These are phyloP conservation scores for Wickerhamomyces alni DNA, from an alignment of 805 yeast species.

Conservation along the genomic window DNA sequence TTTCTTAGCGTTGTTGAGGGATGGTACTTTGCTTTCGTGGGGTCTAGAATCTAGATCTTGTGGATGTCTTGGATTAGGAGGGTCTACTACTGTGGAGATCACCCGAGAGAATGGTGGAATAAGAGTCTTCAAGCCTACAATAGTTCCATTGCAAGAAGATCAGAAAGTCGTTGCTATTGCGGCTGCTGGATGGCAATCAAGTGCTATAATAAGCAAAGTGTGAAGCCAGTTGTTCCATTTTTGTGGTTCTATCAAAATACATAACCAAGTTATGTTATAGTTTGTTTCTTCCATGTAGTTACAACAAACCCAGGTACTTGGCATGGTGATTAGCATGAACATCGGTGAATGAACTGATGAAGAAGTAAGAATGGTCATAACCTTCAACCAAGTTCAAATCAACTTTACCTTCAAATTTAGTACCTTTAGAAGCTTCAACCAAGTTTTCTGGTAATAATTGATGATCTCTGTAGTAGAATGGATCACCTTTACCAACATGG, in stretches of 20 bases:
- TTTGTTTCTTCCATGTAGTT: conserved; percentile 7
- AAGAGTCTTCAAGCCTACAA: conserved; percentile 38
- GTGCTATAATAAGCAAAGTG: conserved; percentile 44
- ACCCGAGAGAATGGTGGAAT: not conserved
- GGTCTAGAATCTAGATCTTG: conserved; percentile 56
- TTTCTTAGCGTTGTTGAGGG: conserved; percentile 49
- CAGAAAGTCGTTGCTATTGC: conserved; percentile 47
- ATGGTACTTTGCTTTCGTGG: conserved; percentile 60
- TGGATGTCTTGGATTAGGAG: conserved; percentile 76
- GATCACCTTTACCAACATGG: conserved; percentile 77
- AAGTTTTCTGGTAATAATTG: conserved; percentile 78
- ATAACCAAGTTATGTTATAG: too few species aligned
- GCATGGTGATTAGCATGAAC: conserved; percentile 89
- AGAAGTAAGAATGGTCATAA: conserved; percentile 88
- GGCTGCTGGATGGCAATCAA: conserved; percentile 80
- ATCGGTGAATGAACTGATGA: conserved; percentile 70
- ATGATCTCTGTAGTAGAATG: conserved; percentile 50
- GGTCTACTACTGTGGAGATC: too few species aligned
- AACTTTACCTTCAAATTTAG: conserved; percentile 55
- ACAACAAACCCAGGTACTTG: conserved; percentile 39
- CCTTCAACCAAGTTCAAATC: conserved; percentile 64
- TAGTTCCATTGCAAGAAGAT: conserved; percentile 24
- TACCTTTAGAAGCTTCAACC: conserved; percentile 46
- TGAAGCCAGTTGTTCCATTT: too few species aligned
- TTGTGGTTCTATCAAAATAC: too few species aligned